A percentile compares a stretch with the other conserved stretches of the same genome.
Evolutionary conservation across 2,329 filamentous ascomycete genomes (phyloP).

Genomic region (Piedraia hortae): DNA sequence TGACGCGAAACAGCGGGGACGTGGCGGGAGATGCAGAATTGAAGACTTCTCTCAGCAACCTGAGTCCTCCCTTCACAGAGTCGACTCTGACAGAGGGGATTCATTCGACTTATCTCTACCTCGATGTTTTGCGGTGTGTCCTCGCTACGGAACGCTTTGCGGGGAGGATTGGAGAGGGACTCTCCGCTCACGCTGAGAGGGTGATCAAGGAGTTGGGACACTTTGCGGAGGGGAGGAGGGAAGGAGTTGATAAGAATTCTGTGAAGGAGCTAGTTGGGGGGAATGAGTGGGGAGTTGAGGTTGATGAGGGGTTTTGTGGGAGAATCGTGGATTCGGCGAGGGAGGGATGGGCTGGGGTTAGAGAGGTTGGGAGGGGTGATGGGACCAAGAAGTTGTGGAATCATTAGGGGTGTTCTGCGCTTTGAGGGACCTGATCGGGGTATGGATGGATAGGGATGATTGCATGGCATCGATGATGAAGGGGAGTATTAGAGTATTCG

Average conservation of each 20-base stretch:
- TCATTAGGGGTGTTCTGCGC: too few species aligned
- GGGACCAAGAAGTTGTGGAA: too few species aligned
- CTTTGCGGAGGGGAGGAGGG: slow-evolving; percentile 3
- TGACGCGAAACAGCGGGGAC: too few species aligned
- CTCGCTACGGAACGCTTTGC: slow-evolving; percentile 2
- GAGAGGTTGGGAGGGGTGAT: slow-evolving; percentile 4
- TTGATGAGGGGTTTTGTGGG: slow-evolving; percentile 5
- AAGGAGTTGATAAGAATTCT: too few species aligned
- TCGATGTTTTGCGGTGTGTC: slow-evolving; percentile 7
- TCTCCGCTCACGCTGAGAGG: slow-evolving; percentile 5
- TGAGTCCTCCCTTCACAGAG: neutral
- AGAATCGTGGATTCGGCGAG: slow-evolving; percentile 5
- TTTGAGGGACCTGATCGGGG: too few species aligned
- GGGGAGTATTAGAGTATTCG: too few species aligned
- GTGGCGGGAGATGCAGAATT: too few species aligned
- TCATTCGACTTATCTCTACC: slow-evolving; percentile 5
- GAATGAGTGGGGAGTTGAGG: slow-evolving; percentile 2
- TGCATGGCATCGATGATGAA: too few species aligned
- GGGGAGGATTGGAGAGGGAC: slow-evolving; percentile 1
- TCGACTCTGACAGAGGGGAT: slow-evolving; percentile 1
- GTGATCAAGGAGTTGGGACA: slow-evolving; percentile 6
- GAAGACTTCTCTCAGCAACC: neutral
- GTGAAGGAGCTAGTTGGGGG: slow-evolving; percentile 2
- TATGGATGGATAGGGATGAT: too few species aligned
- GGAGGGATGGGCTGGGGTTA: slow-evolving; percentile 10